Conservation (phyloP, 345 rosid genomes). For the Conringia planisiliqua region DNA sequence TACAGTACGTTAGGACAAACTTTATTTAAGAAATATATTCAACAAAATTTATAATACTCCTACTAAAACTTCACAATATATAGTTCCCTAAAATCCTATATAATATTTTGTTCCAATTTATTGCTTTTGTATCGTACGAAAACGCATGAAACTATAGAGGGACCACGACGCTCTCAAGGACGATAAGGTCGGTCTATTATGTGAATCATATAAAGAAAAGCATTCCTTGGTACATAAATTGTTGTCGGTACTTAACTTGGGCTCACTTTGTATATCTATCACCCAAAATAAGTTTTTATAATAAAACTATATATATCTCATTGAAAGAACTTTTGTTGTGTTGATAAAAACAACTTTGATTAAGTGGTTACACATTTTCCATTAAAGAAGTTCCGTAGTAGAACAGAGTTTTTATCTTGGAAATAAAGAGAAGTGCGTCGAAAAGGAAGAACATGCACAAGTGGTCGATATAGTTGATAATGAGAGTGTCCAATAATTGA, state of each 20-base stretch:
- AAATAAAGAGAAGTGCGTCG: not conserved
- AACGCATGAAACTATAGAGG: conserved; percentile 22
- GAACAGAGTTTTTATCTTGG: conserved; percentile 1
- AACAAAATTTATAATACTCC: not conserved
- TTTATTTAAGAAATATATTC: not conserved
- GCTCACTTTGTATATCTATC: not conserved
- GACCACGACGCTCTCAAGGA: conserved; percentile 25
- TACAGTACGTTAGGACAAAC: not conserved
- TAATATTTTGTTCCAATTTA: not conserved
- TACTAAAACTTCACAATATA: not conserved
- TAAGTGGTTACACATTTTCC: conserved; percentile 3
- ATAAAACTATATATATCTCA: not conserved
- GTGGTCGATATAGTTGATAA: conserved; percentile 21
- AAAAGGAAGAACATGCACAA: conserved; percentile 1
- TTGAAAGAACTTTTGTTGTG: not conserved
- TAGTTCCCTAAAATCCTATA: not conserved
- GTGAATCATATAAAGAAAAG: not conserved
- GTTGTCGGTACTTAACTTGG: conserved; percentile 11
- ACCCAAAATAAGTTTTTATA: not conserved
- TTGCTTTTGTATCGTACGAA: conserved; percentile 26
- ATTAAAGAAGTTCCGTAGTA: conserved; percentile 18
- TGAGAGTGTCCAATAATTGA: conserved; percentile 28
- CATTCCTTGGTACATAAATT: not conserved
- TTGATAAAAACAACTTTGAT: not conserved
- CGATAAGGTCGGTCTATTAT: conserved; percentile 18